Conservation (phyloP, 2,329 filamentous ascomycete genomes). For the Fusarium clavum region DNA sequence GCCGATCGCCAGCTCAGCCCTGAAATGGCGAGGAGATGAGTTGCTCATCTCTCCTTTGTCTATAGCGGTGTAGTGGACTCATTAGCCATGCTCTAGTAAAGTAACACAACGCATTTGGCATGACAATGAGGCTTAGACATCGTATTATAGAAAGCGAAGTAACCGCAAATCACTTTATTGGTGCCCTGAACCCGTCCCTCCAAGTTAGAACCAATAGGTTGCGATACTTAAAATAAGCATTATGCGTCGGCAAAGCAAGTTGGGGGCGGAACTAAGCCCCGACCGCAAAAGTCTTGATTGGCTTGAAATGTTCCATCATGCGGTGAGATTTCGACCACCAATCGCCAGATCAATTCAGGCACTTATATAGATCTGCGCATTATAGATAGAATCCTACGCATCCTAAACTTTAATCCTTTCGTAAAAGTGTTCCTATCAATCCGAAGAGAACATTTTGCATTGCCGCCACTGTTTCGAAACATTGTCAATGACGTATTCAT, state of each 20-base stretch:
- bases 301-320: background rate
- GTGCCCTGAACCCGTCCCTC: background rate
- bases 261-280: background rate
- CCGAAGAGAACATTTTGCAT: background rate
- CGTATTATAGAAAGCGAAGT: background rate
- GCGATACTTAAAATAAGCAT: background rate
- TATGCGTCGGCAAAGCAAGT: background rate
- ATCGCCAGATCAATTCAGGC: background rate
- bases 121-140: background rate
- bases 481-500: background rate
- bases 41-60: background rate
- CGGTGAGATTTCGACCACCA: background rate
- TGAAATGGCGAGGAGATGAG: background rate
- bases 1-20: background rate
- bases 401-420: background rate
- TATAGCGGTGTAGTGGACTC: background rate
- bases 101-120: background rate
- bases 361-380: background rate
- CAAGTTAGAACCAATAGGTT: accelerated
- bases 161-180: background rate
- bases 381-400: background rate
- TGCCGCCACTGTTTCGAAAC: background rate
- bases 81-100: background rate
- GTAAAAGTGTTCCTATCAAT: background rate
- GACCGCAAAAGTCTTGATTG: background rate